A percentile compares a stretch with the other conserved stretches of the same genome.
phyloP scores from a whole-genome alignment of 2,329 filamentous ascomycete species.

The Colletotrichum sp. region DNA sequence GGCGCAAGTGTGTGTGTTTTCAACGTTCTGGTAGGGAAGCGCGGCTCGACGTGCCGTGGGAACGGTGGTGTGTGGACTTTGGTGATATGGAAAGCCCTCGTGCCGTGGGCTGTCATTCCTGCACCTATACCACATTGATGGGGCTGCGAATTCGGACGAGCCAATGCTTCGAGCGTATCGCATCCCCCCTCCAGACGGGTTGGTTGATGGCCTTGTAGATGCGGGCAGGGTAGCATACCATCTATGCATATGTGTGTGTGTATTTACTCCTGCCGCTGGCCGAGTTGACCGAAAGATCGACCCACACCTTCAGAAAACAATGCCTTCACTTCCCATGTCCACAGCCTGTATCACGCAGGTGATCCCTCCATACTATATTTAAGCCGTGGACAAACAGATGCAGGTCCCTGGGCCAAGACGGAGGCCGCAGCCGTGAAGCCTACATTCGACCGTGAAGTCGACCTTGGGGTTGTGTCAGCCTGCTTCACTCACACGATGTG shows the following conservation, averaged over 20 bases:
- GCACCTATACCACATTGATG: background rate
- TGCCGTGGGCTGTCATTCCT: background rate
- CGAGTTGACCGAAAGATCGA: background rate
- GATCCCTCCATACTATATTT: background rate
- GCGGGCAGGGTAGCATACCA: background rate
- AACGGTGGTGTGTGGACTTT: background rate
- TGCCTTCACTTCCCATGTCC: background rate
- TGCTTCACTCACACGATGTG: background rate
- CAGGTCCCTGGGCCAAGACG: background rate
- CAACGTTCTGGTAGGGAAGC: background rate
- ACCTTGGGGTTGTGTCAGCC: background rate
- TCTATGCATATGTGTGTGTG: background rate
- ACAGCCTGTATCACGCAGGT: background rate
- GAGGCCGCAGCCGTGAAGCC: background rate
- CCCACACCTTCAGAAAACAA: background rate
- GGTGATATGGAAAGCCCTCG: background rate
- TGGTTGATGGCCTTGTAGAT: background rate
- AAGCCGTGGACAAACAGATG: background rate
- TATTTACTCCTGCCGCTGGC: background rate
- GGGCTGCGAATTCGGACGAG: background rate
- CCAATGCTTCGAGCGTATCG: background rate
- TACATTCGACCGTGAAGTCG: background rate
- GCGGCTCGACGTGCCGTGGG: background rate
- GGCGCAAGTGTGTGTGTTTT: background rate
- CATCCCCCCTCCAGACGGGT: background rate